Base-by-base conservation (phyloP, 1,284 basidiomycete species). In the Rhodotorula sp. region DNA sequence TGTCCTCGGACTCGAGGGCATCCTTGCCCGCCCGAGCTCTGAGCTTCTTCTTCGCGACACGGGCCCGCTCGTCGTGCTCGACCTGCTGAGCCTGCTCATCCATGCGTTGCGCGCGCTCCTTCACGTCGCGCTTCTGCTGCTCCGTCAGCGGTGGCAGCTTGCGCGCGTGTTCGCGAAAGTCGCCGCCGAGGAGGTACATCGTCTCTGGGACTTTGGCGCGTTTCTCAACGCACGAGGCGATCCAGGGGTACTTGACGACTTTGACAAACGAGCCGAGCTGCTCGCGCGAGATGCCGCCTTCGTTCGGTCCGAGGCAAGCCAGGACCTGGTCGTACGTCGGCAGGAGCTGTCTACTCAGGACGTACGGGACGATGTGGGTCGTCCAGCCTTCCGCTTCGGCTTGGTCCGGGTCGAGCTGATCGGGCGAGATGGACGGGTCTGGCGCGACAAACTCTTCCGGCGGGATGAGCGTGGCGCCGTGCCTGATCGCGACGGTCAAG, bases 331-430 rank as follows among this genome's bases (percentile, higher is more conserved):
- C 44, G 54, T 69, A 71, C 1, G 62, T 49, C 20, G 67, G 49
- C 33, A 20, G 1, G 6, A 57, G 64, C 6, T 37, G 42, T 4
- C 4, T 14, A 14, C 29, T 4, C 4, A 58, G 62, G 14, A 57
- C 51, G 62, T 67, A 64, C 20, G 64, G 64, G 60, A 74, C 60
- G 69, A 74, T 58, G 63, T 74, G 70, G 1, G 72, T 74, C 45
- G 72, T 71, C 72, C 72, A 71, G 10, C 44, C 29, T 51, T 69
- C 71, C 1, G 4, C 10, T 4, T n/a, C 64, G 12, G 67, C 71
- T 6, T 37, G 46, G 5, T 57, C 54, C 6, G 30, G 29, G 22
- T 49, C 46, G 55, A 48, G 22, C 14, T 51, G 61, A 17, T 46
- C 59, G 33, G 7, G 20, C 6, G 46, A n/a, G 15, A 62, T 24